Base-by-base conservation (phyloP, 805 yeast species). In the Scheffersomyces lignosus region DNA sequence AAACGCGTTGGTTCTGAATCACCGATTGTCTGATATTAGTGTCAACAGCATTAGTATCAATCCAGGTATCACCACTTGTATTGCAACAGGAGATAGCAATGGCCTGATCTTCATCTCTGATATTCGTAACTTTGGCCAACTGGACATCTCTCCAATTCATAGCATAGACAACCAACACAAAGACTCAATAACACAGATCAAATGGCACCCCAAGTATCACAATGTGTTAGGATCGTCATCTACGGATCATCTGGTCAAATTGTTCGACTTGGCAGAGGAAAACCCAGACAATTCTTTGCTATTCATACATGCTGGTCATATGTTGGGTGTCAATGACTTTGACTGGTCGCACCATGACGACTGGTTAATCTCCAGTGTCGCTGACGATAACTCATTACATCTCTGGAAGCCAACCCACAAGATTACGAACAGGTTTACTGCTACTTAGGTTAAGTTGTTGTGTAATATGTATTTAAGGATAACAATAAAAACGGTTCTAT, bases 321-420 rank as follows among this genome's bases (percentile, higher is more conserved):
- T 83, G 75, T 66, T 83, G n/a, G 89, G 91, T 3, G 87, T 90
- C 3, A 85, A 83, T 46, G 97, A 89, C 49, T 62, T 88, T 18
- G 73, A 79, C 23, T 90, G 97, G 97, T 84, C 86, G 38, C 75
- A 79, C 0, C 80, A 80, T 40, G 85, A 78, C 38, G 77, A 79
- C 3, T 77, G 83, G 77, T 70, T 83, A 73, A 45, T 88, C 25
- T 81, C 87, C 3, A 80, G 88, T 51, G 91, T 85, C 4, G 79
- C 87, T 0, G 88, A 84, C 50, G 96, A 90, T 53, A 90, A 90
- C 54, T 77, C 90, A 1, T 63, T 89, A n/a, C 96, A 90, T 44
- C 59, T 89, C 2, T 90, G 96, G 95, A 78, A 73, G 49, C 95
- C 96, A 1, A 62, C 75, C 5, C 29, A 43, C 32, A 31, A 37